Base-by-base conservation (phyloP, 2,329 filamentous ascomycete species). In the Fusarium nematophilum region DNA sequence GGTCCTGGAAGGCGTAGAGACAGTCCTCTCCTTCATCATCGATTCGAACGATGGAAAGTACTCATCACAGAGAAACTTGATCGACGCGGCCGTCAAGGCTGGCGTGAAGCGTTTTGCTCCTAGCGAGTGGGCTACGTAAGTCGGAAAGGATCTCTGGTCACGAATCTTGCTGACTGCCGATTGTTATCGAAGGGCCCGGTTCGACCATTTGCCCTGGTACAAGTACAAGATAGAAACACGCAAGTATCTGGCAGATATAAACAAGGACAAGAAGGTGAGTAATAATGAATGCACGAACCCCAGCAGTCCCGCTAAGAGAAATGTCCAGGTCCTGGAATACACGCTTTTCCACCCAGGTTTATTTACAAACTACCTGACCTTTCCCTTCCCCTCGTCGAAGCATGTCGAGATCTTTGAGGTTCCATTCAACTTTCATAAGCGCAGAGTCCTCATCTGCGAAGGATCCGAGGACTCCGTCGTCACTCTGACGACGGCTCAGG, bases 21-120 rank as follows among this genome's bases (percentile, higher is more conserved):
- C 82, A 0, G 72, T 88, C 4, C 71, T 86, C 0, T 85, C 80
- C 3, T 86, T 86, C 62, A 65, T 84, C 11, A 61, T 76, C 5
- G 57, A 72, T 2, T 66, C 76, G 3, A 64, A 66, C 0, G 74
- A 76, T 47, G 65, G 65, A 5, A 61, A 65, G 1, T 62, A 76
- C 26, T 68, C 70, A n/a, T 70, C 81, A 4, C 66, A 70, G 38
- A 67, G 57, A 25, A 69, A 79, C 9, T 73, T 88, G 46, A 80
- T 88, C 26, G 81, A 87, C 34, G 86, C 86, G 1, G 79, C 84
- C 17, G 75, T 86, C 13, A 76, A 77, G 6, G 86, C 84, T 4
- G 84, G 85, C 2, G 84, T 89, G 6, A 81, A 85, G 64, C 78
- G 84, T 5, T 86, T 87, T 72, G 76, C 88, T 10, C 85, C 86